Conservation (phyloP, 2,329 filamentous ascomycete genomes). For the Blastomyces gilchristii region DNA sequence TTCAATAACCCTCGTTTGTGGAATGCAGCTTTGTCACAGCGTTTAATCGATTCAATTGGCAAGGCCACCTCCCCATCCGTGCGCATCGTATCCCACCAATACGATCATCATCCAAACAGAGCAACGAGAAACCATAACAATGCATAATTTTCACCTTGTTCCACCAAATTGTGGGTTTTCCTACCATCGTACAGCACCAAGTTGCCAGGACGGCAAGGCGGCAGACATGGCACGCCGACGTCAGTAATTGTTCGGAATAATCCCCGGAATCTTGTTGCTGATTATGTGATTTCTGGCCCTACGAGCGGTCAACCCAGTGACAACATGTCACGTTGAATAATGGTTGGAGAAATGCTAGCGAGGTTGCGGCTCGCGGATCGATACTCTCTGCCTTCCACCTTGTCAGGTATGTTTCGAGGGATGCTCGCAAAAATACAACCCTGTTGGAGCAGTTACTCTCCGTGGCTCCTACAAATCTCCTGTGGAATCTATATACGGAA, state of each 20-base stretch:
- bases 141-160: not conserved
- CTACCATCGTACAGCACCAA: not conserved
- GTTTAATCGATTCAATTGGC: not conserved
- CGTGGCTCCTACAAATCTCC: not conserved
- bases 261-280: not conserved
- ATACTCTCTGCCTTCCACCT: not conserved
- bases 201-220: not conserved
- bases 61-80: not conserved
- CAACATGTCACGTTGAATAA: not conserved
- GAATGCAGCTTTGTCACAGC: not conserved
- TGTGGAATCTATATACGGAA: not conserved
- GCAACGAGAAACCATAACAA: not conserved
- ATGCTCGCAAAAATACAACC: not conserved
- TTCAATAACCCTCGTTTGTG: not conserved
- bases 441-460: not conserved
- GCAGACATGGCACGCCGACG: not conserved
- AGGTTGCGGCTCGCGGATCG: not conserved
- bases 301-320: not conserved
- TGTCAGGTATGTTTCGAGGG: not conserved
- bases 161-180: not conserved
- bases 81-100: not conserved
- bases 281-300: not conserved
- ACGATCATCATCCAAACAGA: not conserved
- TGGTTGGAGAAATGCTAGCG: not conserved
- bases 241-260: not conserved